Conservation (phyloP, 805 yeast genomes). For the Starmerella bombicola region DNA sequence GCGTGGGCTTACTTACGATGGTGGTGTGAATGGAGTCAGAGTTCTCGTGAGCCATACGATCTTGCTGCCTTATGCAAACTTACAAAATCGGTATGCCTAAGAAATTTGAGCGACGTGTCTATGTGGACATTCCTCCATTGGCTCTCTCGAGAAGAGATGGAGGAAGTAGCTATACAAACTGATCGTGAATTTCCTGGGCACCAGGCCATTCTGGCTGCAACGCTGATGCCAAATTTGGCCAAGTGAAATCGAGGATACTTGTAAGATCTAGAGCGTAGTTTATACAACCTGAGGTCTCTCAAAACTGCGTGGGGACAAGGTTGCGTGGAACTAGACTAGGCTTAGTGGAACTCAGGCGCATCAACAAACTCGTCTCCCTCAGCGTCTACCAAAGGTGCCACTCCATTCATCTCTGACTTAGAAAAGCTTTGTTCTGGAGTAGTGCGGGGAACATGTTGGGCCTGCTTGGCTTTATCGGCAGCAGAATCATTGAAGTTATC, state of each 20-base stretch:
- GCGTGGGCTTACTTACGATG: constrained; percentile 32
- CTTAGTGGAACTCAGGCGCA: constrained; percentile 10
- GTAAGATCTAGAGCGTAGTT: too few relatives aligned
- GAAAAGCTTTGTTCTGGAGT: not conserved
- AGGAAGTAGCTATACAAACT: constrained; percentile 7
- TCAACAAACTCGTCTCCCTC: constrained; percentile 21
- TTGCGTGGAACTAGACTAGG: not conserved
- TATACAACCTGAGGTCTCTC: too few relatives aligned
- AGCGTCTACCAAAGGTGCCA: too few relatives aligned
- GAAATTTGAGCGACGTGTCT: constrained; percentile 27
- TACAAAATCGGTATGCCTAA: constrained; percentile 15
- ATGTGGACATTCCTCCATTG: constrained; percentile 26
- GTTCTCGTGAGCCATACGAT: not conserved
- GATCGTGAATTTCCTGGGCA: constrained; percentile 14
- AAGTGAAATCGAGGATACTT: constrained; percentile 1
- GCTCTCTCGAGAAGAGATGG: constrained; percentile 6
- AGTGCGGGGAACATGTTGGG: too few relatives aligned
- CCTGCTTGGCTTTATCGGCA: constrained; percentile 34
- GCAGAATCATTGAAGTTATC: constrained; percentile 60
- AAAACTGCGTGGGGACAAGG: too few relatives aligned
- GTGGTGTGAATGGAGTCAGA: not conserved
- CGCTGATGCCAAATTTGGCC: not conserved
- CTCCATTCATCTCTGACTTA: too few relatives aligned
- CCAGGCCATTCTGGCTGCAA: constrained; percentile 14
- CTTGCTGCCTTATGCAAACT: constrained; percentile 13